Evolutionary conservation across 352 stramenopile genomes (phyloP).

Genomic region (Sclerospora graminicola): DNA sequence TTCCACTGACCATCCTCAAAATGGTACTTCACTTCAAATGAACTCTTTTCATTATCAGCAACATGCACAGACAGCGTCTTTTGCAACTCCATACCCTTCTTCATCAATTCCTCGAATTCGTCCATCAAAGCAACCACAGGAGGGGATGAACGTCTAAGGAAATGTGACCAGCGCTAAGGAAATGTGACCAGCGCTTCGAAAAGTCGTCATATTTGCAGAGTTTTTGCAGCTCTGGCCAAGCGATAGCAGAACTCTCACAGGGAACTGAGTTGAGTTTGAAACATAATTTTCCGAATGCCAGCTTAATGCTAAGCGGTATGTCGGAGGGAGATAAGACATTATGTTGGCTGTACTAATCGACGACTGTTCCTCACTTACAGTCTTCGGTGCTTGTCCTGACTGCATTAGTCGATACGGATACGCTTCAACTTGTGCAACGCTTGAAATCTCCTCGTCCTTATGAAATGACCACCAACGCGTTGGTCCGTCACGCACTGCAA

Average conservation of each 20-base stretch:
- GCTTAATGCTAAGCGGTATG: conserved; percentile 7
- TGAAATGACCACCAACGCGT: conserved; percentile 21
- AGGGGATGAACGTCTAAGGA: conserved; percentile 9
- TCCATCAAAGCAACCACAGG: conserved; percentile 16
- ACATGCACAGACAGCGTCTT: too few species aligned
- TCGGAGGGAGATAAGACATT: conserved; percentile 19
- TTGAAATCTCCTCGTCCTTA: conserved; percentile 3
- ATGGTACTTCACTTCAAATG: conserved; percentile 32
- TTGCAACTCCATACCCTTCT: conserved; percentile 5
- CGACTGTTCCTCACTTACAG: conserved; percentile 1
- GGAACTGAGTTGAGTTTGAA: conserved; percentile 21
- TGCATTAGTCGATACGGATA: conserved; percentile 20
- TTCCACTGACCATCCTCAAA: conserved; percentile 13
- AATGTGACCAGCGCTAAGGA: too few species aligned
- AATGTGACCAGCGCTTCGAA: conserved; percentile 27
- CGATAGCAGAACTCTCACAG: conserved; percentile 10
- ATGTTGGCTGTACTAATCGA: conserved; percentile 16
- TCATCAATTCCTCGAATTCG: conserved; percentile 19
- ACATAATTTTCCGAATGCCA: conserved; percentile 24
- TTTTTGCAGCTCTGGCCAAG: conserved; percentile 25
- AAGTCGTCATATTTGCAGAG: conserved; percentile 18
- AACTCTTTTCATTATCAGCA: neutral
- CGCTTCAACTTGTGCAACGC: conserved; percentile 8
- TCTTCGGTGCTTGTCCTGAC: conserved; percentile 9
- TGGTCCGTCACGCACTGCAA: too few species aligned